Evolutionary conservation across 805 yeast species (phyloP).

Genomic region (Starmerella geochares): DNA sequence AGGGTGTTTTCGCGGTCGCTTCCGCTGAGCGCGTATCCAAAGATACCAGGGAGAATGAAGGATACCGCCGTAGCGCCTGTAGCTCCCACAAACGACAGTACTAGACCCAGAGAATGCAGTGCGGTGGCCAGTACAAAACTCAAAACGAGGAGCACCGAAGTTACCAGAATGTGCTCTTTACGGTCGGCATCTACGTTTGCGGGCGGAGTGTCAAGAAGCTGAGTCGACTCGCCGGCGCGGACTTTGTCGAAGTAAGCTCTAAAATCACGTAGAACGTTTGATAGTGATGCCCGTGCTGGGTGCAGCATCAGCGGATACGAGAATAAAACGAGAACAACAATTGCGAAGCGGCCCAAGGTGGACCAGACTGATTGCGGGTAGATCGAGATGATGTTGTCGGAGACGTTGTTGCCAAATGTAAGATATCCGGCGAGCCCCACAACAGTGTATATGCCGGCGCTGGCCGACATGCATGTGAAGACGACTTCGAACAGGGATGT

Average conservation of each 20-base stretch:
- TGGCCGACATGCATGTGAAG: slow-evolving; percentile 44
- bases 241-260: slow-evolving; percentile 2
- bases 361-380: slow-evolving; percentile 58
- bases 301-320: slow-evolving; percentile 88
- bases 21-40: slow-evolving; percentile 67
- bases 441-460: slow-evolving; percentile 50
- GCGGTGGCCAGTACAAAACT: slow-evolving; percentile 57
- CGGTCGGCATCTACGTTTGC: background rate
- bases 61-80: slow-evolving; percentile 90
- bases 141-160: slow-evolving; percentile 38
- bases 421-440: slow-evolving; percentile 79
- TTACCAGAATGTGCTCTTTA: slow-evolving; percentile 33
- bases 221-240: slow-evolving; percentile 4
- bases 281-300: slow-evolving; percentile 75
- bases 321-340: slow-evolving; percentile 66
- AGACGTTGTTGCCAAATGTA: slow-evolving; percentile 72
- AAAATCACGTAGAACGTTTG: slow-evolving; percentile 50
- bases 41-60: slow-evolving; percentile 79
- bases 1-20: slow-evolving; percentile 20
- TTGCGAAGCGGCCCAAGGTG: slow-evolving; percentile 69
- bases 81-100: slow-evolving; percentile 80
- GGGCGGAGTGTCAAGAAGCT: slow-evolving; percentile 6
- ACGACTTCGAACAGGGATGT: slow-evolving; percentile 41
- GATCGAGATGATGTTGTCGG: slow-evolving; percentile 70
- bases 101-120: slow-evolving; percentile 66